Conservation (phyloP, 306 rosid species). For the Inga leiocalycina region DNA sequence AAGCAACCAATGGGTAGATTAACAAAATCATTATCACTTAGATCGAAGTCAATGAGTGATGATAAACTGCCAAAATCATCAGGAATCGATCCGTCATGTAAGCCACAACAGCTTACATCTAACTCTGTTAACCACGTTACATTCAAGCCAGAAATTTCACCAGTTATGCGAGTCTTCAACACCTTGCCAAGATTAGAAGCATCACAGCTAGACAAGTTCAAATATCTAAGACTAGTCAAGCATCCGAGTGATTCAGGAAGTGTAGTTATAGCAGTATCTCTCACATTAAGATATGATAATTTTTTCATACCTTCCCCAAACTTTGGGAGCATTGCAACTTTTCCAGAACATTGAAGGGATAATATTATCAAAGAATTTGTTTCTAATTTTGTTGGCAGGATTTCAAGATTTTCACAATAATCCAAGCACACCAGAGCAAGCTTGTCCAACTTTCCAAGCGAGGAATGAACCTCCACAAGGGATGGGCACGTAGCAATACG, state of each 20-base stretch:
- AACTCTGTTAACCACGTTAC: not conserved
- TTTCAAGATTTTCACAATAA: not conserved
- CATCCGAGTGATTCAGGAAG: not conserved
- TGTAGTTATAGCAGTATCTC: rapidly evolving
- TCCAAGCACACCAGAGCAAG: not conserved
- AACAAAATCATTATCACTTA: not conserved
- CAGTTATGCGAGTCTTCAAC: too few relatives aligned
- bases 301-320: not conserved
- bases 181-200: too few relatives aligned
- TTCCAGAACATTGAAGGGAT: not conserved
- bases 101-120: not conserved
- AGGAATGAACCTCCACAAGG: not conserved
- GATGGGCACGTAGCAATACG: not conserved
- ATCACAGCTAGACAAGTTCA: rapidly evolving
- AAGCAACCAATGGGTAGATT: not conserved
- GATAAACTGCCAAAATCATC: not conserved
- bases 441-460: not conserved
- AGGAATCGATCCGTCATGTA: not conserved
- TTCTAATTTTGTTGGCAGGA: not conserved
- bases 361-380: not conserved
- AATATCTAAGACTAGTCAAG: not conserved
- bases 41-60: not conserved
- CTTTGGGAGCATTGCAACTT: not conserved
- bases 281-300: not conserved
- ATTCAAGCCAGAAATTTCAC: too few relatives aligned